Evolutionary conservation across 2,329 filamentous ascomycete species (phyloP).

Genomic region (Fusarium liriodendri): DNA sequence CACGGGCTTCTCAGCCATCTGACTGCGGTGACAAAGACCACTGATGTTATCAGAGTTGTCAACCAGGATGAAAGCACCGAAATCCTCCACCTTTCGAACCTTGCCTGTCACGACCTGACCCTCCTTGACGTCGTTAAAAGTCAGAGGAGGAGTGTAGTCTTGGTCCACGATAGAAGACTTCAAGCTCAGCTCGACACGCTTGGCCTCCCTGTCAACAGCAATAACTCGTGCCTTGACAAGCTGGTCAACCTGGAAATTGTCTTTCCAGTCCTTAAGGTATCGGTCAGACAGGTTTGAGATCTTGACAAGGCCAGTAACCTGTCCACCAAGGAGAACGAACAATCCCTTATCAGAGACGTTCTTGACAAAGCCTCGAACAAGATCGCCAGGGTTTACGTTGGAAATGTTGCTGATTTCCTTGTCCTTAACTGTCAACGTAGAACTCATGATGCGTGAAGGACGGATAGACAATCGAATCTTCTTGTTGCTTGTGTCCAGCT

Average conservation of each 20-base stretch:
- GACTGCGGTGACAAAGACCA: slow-evolving; percentile 89
- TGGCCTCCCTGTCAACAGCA: slow-evolving; percentile 73
- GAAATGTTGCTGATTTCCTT: slow-evolving; percentile 77
- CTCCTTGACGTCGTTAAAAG: slow-evolving; percentile 79
- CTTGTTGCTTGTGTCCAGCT: slow-evolving; percentile 87
- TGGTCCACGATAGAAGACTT: slow-evolving; percentile 87
- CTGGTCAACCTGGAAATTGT: slow-evolving; percentile 87
- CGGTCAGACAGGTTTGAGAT: slow-evolving; percentile 90
- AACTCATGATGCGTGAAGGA: slow-evolving; percentile 90
- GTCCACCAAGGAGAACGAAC: slow-evolving; percentile 85
- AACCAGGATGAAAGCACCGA: slow-evolving; percentile 92
- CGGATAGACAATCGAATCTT: slow-evolving; percentile 83
- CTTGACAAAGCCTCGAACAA: slow-evolving; percentile 92
- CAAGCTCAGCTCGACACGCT: slow-evolving; percentile 85
- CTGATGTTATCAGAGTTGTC: slow-evolving; percentile 90
- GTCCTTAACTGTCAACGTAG: slow-evolving; percentile 83
- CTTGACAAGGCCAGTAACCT: slow-evolving; percentile 84
- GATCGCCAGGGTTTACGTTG: slow-evolving; percentile 80
- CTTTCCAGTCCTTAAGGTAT: slow-evolving; percentile 96
- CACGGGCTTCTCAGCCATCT: slow-evolving; percentile 88
- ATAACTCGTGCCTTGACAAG: slow-evolving; percentile 89
- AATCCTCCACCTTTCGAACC: slow-evolving; percentile 93
- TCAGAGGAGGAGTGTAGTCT: slow-evolving; percentile 78
- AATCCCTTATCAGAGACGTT: slow-evolving; percentile 90
- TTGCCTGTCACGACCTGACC: slow-evolving; percentile 90